Evolutionary conservation across 2,329 filamentous ascomycete species (phyloP).

Genomic region (Emergomyces orientalis): DNA sequence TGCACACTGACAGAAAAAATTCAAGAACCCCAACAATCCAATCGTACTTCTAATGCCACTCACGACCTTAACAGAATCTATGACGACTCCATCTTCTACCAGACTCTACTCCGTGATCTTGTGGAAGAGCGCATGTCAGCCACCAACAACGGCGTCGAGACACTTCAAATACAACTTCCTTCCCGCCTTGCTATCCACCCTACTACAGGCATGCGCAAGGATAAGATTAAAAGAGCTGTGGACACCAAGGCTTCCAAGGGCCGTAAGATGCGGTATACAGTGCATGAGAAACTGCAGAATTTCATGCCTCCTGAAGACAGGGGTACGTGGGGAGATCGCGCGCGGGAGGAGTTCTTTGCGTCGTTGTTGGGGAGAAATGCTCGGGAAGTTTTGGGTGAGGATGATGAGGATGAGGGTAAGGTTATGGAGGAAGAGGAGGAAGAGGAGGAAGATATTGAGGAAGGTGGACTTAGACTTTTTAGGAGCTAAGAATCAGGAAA

Average conservation of each 20-base stretch:
- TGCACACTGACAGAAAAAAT: slow-evolving; percentile 16
- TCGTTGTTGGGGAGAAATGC: slow-evolving; percentile 58
- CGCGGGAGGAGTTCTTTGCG: slow-evolving; percentile 67
- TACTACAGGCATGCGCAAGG: slow-evolving; percentile 37
- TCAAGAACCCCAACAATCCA: neutral
- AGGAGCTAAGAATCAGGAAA: slow-evolving; percentile 12
- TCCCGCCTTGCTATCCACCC: slow-evolving; percentile 31
- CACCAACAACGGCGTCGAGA: slow-evolving; percentile 36
- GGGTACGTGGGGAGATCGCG: slow-evolving; percentile 66
- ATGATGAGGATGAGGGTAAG: slow-evolving; percentile 43
- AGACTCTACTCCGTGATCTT: slow-evolving; percentile 81
- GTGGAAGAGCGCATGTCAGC: slow-evolving; percentile 71
- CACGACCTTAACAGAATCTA: slow-evolving; percentile 53
- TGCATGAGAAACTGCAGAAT: slow-evolving; percentile 95
- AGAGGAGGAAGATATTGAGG: slow-evolving; percentile 22
- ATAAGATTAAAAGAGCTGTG: slow-evolving; percentile 69
- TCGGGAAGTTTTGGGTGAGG: slow-evolving; percentile 56
- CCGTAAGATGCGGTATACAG: slow-evolving; percentile 83
- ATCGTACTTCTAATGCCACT: slow-evolving; percentile 5
- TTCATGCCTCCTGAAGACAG: slow-evolving; percentile 93
- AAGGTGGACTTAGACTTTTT: slow-evolving; percentile 29
- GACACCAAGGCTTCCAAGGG: slow-evolving; percentile 95
- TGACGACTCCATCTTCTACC: slow-evolving; percentile 93
- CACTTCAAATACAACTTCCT: slow-evolving; percentile 29
- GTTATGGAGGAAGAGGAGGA: slow-evolving; percentile 27